Base-by-base conservation (phyloP, 176 grass and related monocot species). In the Thinopyrum elongatum region DNA sequence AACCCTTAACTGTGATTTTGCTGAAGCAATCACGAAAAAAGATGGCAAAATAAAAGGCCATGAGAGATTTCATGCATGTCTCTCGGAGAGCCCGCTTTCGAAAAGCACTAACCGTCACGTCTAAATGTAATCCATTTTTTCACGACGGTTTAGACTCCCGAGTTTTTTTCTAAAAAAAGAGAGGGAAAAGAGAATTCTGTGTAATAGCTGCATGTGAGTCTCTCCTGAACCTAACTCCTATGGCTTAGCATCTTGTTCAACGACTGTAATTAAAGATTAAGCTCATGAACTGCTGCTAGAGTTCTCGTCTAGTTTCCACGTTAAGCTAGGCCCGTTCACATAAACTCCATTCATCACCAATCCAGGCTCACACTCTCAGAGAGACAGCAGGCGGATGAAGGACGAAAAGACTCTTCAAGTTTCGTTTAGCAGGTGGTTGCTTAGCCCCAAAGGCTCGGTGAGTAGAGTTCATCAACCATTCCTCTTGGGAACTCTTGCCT, bases 401-500 rank as follows among this genome's bases (percentile, higher is more conserved):
- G 64, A n/a, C 31, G 36, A 62, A 55, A 80, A 35, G 15, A 26
- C 53, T 35, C 34, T 59, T 19, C 29, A 57, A 51, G 49, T 76
- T 88, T 71, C 85, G 49, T 81, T 51, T 62, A 28, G 90, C 69
- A 77, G 62, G 51, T 91, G 51, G 49, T 91, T 91, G 70, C 86
- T 88, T 88, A 77, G 77, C 30, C 76, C 63, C 81, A 81, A 85
- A 91, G 86, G 61, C 26, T 88, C 51, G 14, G 25, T 88, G 17
- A 13, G 77, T 51, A 85, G 17, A 25, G 68, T 22, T 84, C 47
- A 17, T 58, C 68, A 59, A 42, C 36, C 31, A 91, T 67, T 84
- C 80, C 74, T 82, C 36, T 65, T 57, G 36, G 36, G 70, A 81
- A 26, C 46, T 21, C 35, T 76, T 83, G 25, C 31, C 53, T 14